Evolutionary conservation across 768 basidiomycete species (phyloP).

Genomic region (Daedaleopsis sinensis): DNA sequence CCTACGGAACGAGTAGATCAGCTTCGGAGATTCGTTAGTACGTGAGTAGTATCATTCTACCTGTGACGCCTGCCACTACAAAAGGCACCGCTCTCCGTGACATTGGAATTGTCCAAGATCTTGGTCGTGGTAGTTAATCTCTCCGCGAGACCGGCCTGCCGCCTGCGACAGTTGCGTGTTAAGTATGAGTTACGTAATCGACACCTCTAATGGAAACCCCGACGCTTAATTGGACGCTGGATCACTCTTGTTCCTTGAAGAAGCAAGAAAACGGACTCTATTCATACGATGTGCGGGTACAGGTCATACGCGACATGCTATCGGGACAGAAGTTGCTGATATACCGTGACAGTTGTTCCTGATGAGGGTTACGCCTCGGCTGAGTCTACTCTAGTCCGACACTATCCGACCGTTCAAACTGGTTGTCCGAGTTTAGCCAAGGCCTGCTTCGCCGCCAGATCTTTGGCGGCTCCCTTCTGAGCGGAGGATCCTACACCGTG

Average conservation of each 20-base stretch:
- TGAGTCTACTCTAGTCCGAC: background rate
- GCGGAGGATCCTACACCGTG: slow-evolving; percentile 50
- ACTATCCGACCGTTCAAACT: background rate
- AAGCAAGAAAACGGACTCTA: background rate
- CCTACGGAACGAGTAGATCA: slow-evolving; percentile 40
- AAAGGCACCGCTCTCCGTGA: slow-evolving; percentile 50
- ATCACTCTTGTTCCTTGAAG: background rate
- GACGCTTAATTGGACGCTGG: background rate
- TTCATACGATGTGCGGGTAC: background rate
- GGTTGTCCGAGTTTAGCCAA: slow-evolving; percentile 22
- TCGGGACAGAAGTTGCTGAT: background rate
- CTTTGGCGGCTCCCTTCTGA: slow-evolving; percentile 43
- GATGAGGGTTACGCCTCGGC: background rate
- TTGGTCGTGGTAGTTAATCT: slow-evolving; percentile 16
- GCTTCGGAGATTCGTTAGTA: slow-evolving; percentile 5
- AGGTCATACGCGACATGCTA: background rate
- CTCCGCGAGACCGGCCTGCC: background rate
- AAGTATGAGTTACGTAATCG: slow-evolving; percentile 6
- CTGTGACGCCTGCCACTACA: slow-evolving; percentile 58
- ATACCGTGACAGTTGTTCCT: background rate
- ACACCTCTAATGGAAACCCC: background rate
- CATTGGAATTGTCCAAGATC: slow-evolving; percentile 20
- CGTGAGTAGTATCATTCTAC: slow-evolving; percentile 36
- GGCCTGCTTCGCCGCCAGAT: slow-evolving; percentile 36
- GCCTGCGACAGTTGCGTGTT: background rate